Percentiles rank a stretch among this genome's conserved stretches.
These are phyloP conservation scores for Leishmania tropica DNA, from an alignment of 208 protist species.

Conservation along the genomic window DNA sequence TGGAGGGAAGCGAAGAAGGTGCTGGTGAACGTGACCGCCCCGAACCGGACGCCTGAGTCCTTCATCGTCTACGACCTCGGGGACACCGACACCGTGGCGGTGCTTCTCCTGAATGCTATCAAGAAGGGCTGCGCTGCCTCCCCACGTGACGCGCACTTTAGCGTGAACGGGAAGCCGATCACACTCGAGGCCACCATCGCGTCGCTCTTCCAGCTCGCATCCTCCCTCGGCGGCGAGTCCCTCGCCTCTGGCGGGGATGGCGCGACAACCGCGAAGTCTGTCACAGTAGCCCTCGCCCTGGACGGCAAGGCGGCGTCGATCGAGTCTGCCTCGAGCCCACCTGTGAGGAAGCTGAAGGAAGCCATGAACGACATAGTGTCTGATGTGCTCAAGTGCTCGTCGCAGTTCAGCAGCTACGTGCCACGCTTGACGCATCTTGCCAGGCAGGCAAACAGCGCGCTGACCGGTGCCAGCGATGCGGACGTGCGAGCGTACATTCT, in stretches of 20 bases:
- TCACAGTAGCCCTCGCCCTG: slow-evolving; percentile 25
- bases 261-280: slow-evolving; percentile 12
- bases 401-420: slow-evolving; percentile 47
- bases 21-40: slow-evolving; percentile 27
- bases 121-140: slow-evolving; percentile 43
- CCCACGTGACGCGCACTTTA: slow-evolving; percentile 19
- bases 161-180: slow-evolving; percentile 20
- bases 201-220: slow-evolving; percentile 26
- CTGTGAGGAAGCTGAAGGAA: slow-evolving; percentile 19
- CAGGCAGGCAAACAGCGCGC: slow-evolving; percentile 30
- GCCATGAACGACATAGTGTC: slow-evolving; percentile 28
- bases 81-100: slow-evolving; percentile 37
- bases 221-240: slow-evolving; percentile 7
- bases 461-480: slow-evolving; percentile 4
- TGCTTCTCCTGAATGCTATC: slow-evolving; percentile 47
- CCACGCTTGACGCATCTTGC: slow-evolving; percentile 42
- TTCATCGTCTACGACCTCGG: slow-evolving; percentile 44
- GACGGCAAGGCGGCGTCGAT: slow-evolving; percentile 15
- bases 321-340: slow-evolving; percentile 9
- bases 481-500: slow-evolving; percentile 31
- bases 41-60: slow-evolving; percentile 11
- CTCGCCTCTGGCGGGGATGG: slow-evolving; percentile 12
- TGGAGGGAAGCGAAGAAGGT: slow-evolving; percentile 43
- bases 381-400: slow-evolving; percentile 46
- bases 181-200: slow-evolving; percentile 22